These are phyloP conservation scores for Exophiala sp. DNA, from an alignment of 2,329 filamentous ascomycete species.

Conservation along the genomic window DNA sequence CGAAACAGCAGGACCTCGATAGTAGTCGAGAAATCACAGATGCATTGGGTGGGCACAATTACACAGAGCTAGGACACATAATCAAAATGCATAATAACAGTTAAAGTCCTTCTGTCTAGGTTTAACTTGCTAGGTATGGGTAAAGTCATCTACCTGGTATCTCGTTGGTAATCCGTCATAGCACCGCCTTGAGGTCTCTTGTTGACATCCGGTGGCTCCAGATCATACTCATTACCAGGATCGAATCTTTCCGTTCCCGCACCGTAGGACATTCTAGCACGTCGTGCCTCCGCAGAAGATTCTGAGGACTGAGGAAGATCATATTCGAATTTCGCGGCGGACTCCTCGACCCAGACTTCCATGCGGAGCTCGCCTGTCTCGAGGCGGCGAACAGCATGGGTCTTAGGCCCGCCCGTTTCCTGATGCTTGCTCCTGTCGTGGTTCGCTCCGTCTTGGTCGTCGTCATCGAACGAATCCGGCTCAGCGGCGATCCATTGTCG, in stretches of 20 bases:
- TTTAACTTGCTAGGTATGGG: no score
- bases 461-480: slow-evolving; percentile 37
- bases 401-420: slow-evolving; percentile 41
- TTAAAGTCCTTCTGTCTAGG: no score
- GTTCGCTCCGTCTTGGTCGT: neutral
- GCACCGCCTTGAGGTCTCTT: slow-evolving; percentile 21
- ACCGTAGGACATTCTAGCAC: slow-evolving; percentile 24
- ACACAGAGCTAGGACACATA: no score
- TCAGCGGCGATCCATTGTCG: slow-evolving; percentile 61
- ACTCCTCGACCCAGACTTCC: slow-evolving; percentile 69
- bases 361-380: slow-evolving; percentile 64
- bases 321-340: slow-evolving; percentile 48
- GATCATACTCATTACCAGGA: slow-evolving; percentile 15
- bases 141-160: neutral
- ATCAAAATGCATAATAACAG: no score
- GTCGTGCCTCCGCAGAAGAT: slow-evolving; percentile 7
- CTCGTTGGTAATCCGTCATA: slow-evolving; percentile 15
- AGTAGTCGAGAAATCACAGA: no score
- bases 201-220: slow-evolving; percentile 24
- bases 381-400: slow-evolving; percentile 60
- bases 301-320: neutral
- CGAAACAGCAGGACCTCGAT: no score
- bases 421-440: neutral
- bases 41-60: no score
- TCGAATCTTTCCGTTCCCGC: slow-evolving; percentile 24